Base-by-base conservation (phyloP, 345 rosid species). In the Lepidium didymum region DNA sequence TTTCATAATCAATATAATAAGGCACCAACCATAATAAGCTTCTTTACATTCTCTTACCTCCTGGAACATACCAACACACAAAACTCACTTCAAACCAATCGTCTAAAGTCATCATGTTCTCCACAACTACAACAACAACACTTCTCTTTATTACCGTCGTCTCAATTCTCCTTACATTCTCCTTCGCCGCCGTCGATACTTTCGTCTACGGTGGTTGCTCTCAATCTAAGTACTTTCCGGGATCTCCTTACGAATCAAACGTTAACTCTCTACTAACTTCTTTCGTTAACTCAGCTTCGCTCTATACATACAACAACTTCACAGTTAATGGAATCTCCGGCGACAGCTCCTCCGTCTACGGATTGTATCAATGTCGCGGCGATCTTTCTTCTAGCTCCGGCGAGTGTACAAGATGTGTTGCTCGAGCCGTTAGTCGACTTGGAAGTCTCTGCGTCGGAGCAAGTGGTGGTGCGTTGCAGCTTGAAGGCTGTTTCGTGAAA, bases 181-280 rank as follows among this genome's bases (percentile, higher is more conserved):
- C 90, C 6, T 46, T 58, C 44, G 78, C 96, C 47, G 80, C 84
- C 58, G 68, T 84, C 0, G 88, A 87, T 25, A 40, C 86, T 68
- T 88, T 90, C 71, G 73, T 90, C 59, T 88, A 76, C 75, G 97
- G 92, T 10, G 98, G 98, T 33, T 93, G 98, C 62, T 85, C 96
- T 1, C 87, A 82, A 68, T 69, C 74, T 2, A 86, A 83, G 46
- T 90, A 76, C 77, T 10, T 59, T 2, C 85, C 78, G 0, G 81
- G 80, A 35, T 85, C 97, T 1, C 73, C 96, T 6, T 93, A 85
- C 68, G 94, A 90, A 75, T 64, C 69, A 13, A 85, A 76, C 81
- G 73, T 90, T 65, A 87, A 93, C 80, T 90, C 98, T 1, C 62
- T 93, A 43, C 88, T 93, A 44, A 87, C 91, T 45, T 93, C 98